Conservation (phyloP, 2,329 filamentous ascomycete species). For the Ilyonectria destructans region DNA sequence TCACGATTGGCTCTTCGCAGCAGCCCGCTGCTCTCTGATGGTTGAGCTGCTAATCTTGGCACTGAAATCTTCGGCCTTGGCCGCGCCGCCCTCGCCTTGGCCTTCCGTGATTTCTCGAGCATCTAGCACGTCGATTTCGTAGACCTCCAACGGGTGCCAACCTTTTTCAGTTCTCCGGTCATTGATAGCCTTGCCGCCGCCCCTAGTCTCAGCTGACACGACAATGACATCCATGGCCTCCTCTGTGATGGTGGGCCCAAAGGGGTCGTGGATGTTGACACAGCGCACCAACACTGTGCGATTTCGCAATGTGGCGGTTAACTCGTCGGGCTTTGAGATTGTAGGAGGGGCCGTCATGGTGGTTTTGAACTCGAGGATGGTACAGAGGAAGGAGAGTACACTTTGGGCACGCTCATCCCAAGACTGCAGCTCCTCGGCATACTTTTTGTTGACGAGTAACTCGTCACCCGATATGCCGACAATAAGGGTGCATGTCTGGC, state of each 20-base stretch:
- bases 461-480: constrained; percentile 93
- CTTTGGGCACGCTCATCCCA: constrained; percentile 83
- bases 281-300: constrained; percentile 79
- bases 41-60: constrained; percentile 94
- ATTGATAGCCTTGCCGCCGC: constrained; percentile 89
- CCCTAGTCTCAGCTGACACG: constrained; percentile 89
- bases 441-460: constrained; percentile 91
- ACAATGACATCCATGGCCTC: constrained; percentile 85
- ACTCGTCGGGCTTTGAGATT: constrained; percentile 46
- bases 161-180: constrained; percentile 82
- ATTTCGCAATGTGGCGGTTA: constrained; percentile 69
- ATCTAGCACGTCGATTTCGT: constrained; percentile 92
- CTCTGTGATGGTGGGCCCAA: constrained; percentile 91
- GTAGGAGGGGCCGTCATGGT: constrained; percentile 33
- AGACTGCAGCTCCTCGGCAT: constrained; percentile 83
- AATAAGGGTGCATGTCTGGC: constrained; percentile 73
- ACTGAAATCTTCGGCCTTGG: constrained; percentile 76
- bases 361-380: constrained; percentile 66
- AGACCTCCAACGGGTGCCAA: constrained; percentile 84
- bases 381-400: constrained; percentile 82
- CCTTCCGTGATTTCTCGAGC: constrained; percentile 63
- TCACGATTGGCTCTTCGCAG: constrained; percentile 43
- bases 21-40: constrained; percentile 73
- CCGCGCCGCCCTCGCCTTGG: constrained; percentile 57
- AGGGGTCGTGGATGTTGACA: constrained; percentile 89